Evolutionary conservation across 345 rosid genomes (phyloP).

Genomic region (Citrus inodora): DNA sequence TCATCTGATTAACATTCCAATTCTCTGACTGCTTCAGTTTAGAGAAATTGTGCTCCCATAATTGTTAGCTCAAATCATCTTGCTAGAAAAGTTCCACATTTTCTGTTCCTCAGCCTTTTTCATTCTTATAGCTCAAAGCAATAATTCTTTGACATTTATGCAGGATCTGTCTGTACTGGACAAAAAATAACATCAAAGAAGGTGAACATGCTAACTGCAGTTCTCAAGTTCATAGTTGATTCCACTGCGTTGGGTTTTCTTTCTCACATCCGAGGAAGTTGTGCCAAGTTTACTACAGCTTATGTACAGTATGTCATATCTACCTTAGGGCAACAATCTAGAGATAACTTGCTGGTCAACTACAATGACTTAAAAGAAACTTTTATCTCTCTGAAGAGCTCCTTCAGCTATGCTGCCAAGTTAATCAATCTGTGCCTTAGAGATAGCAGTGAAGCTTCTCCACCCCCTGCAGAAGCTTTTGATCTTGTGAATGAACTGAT

Average conservation of each 20-base stretch:
- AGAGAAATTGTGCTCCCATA: background rate
- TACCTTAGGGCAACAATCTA: slow-evolving; percentile 34
- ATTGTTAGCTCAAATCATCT: background rate
- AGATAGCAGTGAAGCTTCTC: slow-evolving; percentile 40
- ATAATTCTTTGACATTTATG: slow-evolving; percentile 14
- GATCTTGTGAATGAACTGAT: slow-evolving; percentile 59
- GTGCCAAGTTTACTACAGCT: slow-evolving; percentile 52
- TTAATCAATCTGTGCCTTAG: slow-evolving; percentile 55
- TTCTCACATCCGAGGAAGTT: slow-evolving; percentile 37
- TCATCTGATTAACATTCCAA: background rate
- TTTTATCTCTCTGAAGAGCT: slow-evolving; percentile 61
- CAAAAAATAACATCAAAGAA: slow-evolving; percentile 36
- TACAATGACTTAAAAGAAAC: slow-evolving; percentile 52
- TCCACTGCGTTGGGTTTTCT: slow-evolving; percentile 49
- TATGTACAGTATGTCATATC: slow-evolving; percentile 44
- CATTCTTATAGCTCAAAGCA: slow-evolving; percentile 2
- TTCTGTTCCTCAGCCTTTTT: background rate
- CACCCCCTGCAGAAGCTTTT: slow-evolving; percentile 48
- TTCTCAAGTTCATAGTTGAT: slow-evolving; percentile 74
- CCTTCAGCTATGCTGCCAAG: slow-evolving; percentile 69
- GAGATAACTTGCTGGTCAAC: slow-evolving; percentile 35
- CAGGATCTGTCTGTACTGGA: slow-evolving; percentile 36
- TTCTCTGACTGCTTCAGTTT: slow-evolving; percentile 4
- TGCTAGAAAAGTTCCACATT: background rate
- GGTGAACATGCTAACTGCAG: slow-evolving; percentile 54